These are phyloP conservation scores for Aspergillus chevalieri DNA, from an alignment of 2,329 filamentous ascomycete species.

Conservation along the genomic window DNA sequence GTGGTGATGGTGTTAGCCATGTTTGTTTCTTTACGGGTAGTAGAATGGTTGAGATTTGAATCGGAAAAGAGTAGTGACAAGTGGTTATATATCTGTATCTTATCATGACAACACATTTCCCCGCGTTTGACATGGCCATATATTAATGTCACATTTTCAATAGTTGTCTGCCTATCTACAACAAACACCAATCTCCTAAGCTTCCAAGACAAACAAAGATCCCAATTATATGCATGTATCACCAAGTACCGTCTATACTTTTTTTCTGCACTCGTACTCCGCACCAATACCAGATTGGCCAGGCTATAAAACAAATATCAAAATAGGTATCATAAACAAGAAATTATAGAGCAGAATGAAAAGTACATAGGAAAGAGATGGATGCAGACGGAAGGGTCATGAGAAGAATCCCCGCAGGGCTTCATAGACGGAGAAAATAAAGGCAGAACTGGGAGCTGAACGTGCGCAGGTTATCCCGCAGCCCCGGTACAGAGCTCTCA, in stretches of 20 bases:
- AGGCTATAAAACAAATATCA: constrained; percentile 7
- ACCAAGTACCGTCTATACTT: too few relatives aligned
- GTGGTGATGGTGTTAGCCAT: constrained; percentile 45
- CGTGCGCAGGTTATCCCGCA: constrained; percentile 89
- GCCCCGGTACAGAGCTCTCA: constrained; percentile 83
- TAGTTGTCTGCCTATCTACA: not conserved
- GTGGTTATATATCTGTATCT: constrained; percentile 2
- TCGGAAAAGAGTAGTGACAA: not conserved
- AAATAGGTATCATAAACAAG: constrained; percentile 13
- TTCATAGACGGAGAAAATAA: constrained; percentile 96
- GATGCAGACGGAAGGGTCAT: constrained; percentile 13
- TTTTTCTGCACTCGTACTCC: too few relatives aligned
- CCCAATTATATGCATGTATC: too few relatives aligned
- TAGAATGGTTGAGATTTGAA: constrained; percentile 1
- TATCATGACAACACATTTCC: constrained; percentile 1
- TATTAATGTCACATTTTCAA: not conserved
- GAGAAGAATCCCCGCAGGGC: constrained; percentile 65
- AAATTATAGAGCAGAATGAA: not conserved
- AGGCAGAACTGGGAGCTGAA: constrained; percentile 89
- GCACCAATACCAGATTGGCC: constrained; percentile 13
- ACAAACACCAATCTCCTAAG: not conserved
- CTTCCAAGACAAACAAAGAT: too few relatives aligned
- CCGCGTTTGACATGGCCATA: not conserved
- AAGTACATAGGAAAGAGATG: not conserved
- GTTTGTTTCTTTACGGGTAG: constrained; percentile 1